Percentiles rank a stretch among this genome's conserved stretches.
Evolutionary conservation across 140 eudicot genomes (phyloP).

Genomic region (Anethum foeniculum): DNA sequence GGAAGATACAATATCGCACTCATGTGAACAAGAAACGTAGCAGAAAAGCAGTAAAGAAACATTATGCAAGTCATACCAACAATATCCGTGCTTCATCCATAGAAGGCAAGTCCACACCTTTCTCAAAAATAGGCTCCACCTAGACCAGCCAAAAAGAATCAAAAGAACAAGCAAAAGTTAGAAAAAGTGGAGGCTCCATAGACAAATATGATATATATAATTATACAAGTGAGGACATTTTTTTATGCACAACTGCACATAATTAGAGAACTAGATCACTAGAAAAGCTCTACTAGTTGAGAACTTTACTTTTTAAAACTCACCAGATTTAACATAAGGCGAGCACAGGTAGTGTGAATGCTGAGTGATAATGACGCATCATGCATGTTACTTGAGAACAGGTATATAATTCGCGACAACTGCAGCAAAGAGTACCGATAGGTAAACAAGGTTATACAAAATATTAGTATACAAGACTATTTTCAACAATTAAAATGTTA

Average conservation of each 20-base stretch:
- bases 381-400: conserved; percentile 98
- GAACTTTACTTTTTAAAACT: conserved; percentile 5
- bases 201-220: background rate
- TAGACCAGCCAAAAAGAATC: conserved; percentile 8
- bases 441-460: background rate
- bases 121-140: conserved; percentile 99
- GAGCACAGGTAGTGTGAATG: conserved; percentile 97
- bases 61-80: conserved; percentile 42
- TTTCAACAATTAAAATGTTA: background rate
- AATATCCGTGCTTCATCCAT: conserved; percentile 95
- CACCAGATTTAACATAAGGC: conserved; percentile 94
- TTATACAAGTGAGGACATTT: background rate
- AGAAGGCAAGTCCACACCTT: conserved; percentile 81
- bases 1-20: background rate
- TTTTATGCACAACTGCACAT: background rate
- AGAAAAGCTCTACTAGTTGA: background rate
- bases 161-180: background rate
- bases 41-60: conserved; percentile 4
- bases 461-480: background rate
- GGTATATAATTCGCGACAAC: conserved; percentile 87
- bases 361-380: conserved; percentile 95
- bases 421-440: conserved; percentile 35
- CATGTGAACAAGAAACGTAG: background rate
- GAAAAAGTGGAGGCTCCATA: background rate
- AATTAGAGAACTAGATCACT: background rate